Evolutionary conservation across 2,329 filamentous ascomycete species (phyloP), one percentile per base, ranked within the genome.

Genomic region (Penicillium concentricum): DNA sequence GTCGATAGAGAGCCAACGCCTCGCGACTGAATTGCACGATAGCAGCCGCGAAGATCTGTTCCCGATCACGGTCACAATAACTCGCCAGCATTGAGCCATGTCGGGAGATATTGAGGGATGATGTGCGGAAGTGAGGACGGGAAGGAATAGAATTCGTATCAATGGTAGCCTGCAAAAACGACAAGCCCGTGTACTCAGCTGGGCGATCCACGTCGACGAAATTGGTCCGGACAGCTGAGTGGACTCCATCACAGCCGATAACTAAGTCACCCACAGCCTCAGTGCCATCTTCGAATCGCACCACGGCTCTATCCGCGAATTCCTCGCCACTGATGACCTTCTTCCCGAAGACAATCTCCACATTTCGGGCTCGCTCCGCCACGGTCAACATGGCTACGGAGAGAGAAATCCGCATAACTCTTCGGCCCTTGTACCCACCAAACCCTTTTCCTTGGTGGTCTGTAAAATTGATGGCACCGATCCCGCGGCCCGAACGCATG

Each of bases 321-420:
- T 79, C 74, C n/a, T 68, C 63, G 28, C 74, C 72, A 3, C 62
- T 61, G 16, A 71, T 54, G 4, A 79, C 68, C 49, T 76, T 74
- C 64, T 76, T 78, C 5, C 76, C 75, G 52, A 74, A 80, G 16
- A 73, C 62, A 8, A 80, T 60, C n/a, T 72, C 59, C 18, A 79
- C 63, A 53, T 75, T 74, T 8, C 59, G 62, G 8, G 64, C 63
- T 43, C 73, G 73, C 52, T 76, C 69, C 5, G 73, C 62, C 3
- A 75, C 69, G 1, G 70, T 66, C 51, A 79, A 60, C 74, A 79
- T 68, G 2, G 75, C 75, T 7, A 78, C 58, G 1, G 76, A 72
- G 4, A 79, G 67, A 13, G 72, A 66, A 43, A 76, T 75, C 5
- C 77, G 71, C 72, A 76, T 74, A 20, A 79, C 71, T 15, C 77